Percentiles rank a stretch among this genome's conserved stretches.
phyloP scores from a whole-genome alignment of 1,284 basidiomycete genomes.

The Ceratobasidium sp. region DNA sequence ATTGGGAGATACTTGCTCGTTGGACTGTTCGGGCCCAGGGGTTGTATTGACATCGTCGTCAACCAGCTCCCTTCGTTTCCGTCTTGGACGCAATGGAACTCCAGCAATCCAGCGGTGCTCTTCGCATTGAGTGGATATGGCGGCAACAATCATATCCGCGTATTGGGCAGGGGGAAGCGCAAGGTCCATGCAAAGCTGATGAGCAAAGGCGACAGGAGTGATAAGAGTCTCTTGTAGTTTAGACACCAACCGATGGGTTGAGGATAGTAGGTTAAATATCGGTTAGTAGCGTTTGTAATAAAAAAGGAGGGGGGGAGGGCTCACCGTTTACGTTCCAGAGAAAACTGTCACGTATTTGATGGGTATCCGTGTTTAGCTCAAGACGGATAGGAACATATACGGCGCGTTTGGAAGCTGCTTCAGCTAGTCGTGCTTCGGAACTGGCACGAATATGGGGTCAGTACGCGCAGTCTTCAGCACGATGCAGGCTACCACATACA shows the following conservation, averaged over 20 bases:
- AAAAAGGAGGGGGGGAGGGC: conserved; percentile 20
- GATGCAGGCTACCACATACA: conserved; percentile 63
- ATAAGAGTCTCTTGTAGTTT: conserved; percentile 68
- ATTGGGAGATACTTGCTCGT: not conserved
- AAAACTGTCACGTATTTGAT: conserved; percentile 94
- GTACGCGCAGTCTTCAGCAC: conserved; percentile 12
- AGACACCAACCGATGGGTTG: conserved; percentile 1
- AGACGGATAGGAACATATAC: conserved; percentile 92
- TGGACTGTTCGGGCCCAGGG: not conserved
- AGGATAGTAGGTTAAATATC: conserved; percentile 24
- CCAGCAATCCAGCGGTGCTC: conserved; percentile 85
- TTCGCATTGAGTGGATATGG: conserved; percentile 91
- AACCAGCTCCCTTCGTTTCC: conserved; percentile 29
- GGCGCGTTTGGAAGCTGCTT: conserved; percentile 73
- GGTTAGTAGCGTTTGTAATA: not conserved
- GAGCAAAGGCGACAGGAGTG: conserved; percentile 86
- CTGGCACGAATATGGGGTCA: conserved; percentile 58
- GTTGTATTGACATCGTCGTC: not conserved
- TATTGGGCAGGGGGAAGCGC: conserved; percentile 79
- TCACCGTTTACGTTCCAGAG: conserved; percentile 92
- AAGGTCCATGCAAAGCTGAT: conserved; percentile 88
- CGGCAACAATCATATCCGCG: conserved; percentile 82
- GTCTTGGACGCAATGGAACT: conserved; percentile 53
- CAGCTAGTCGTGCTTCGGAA: conserved; percentile 73
- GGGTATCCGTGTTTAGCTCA: conserved; percentile 93